Evolutionary conservation across 1,139 yeast genomes (phyloP).

Genomic region (Saccharomycopsis hybrid): DNA sequence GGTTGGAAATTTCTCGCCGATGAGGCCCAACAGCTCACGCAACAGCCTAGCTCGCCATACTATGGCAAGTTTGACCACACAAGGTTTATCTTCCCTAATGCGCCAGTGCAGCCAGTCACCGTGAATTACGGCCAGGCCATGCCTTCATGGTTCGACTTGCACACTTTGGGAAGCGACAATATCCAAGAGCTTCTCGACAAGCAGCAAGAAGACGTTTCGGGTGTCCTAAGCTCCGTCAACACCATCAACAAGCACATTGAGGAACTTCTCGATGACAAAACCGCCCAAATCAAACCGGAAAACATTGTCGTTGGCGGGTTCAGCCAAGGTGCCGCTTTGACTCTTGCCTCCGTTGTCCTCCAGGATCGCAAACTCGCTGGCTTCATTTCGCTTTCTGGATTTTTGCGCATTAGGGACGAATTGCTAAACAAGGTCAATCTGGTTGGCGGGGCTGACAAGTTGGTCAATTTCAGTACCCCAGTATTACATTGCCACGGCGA

Average conservation of each 20-base stretch:
- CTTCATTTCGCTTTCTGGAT: constrained; percentile 71
- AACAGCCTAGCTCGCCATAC: constrained; percentile 33
- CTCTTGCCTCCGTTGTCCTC: constrained; percentile 42
- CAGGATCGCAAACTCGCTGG: constrained; percentile 67
- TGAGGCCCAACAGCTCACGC: constrained; percentile 34
- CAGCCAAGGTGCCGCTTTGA: constrained; percentile 86
- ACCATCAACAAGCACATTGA: constrained; percentile 47
- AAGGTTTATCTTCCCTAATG: constrained; percentile 82
- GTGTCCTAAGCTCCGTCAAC: constrained; percentile 54
- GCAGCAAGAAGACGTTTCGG: constrained; percentile 52
- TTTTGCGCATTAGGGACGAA: constrained; percentile 48
- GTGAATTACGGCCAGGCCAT: constrained; percentile 58
- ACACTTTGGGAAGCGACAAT: constrained; percentile 37
- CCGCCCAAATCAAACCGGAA: constrained; percentile 46
- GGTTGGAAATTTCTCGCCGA: constrained; percentile 85
- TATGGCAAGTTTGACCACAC: constrained; percentile 47
- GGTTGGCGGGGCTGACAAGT: constrained; percentile 21
- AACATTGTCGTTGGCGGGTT: constrained; percentile 87
- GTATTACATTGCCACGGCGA: constrained; percentile 88
- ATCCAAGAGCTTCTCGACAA: constrained; percentile 26
- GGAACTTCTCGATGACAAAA: constrained; percentile 45
- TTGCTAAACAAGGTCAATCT: constrained; percentile 31
- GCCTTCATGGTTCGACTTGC: constrained; percentile 89
- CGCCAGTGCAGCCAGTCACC: constrained; percentile 67
- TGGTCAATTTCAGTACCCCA: constrained; percentile 58